phyloP scores from a whole-genome alignment of 1,284 basidiomycete genomes.

The Microbotryum lychnidis-dioicae region DNA sequence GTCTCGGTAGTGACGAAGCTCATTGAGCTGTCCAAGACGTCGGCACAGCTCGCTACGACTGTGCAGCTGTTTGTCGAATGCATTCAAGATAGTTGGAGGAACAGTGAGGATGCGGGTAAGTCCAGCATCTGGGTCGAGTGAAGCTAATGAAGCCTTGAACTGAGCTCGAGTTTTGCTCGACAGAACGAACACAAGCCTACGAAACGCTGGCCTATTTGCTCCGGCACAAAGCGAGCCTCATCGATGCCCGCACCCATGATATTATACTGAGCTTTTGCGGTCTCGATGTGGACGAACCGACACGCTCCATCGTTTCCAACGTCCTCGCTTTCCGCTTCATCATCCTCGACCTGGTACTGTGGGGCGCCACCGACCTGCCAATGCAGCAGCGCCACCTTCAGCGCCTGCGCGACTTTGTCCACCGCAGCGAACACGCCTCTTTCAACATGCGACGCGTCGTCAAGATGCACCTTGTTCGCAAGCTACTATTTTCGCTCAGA shows the following conservation, averaged over 20 bases:
- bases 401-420: conserved; percentile 67
- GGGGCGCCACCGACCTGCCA: conserved; percentile 60
- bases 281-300: conserved; percentile 60
- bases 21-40: conserved; percentile 66
- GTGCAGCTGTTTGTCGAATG: conserved; percentile 67
- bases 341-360: conserved; percentile 82
- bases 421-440: conserved; percentile 52
- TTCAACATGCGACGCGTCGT: conserved; percentile 35
- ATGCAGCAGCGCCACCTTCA: conserved; percentile 69
- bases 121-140: not conserved
- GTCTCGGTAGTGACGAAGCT: conserved; percentile 64
- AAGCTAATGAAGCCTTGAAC: not conserved
- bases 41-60: conserved; percentile 63
- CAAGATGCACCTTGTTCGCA: conserved; percentile 54
- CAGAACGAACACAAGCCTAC: conserved; percentile 58
- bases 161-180: conserved; percentile 3
- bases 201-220: conserved; percentile 73
- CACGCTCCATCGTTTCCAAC: conserved; percentile 72
- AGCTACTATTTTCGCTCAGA: conserved; percentile 70
- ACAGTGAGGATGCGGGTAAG: conserved; percentile 52
- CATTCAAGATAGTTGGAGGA: conserved; percentile 76
- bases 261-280: conserved; percentile 76
- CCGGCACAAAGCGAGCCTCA: conserved; percentile 59
- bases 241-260: conserved; percentile 68
- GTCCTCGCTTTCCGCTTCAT: conserved; percentile 71